Evolutionary conservation across 2,329 filamentous ascomycete species (phyloP), one percentile per base, ranked within the genome.

Genomic region (Curvularia hawaiiensis): DNA sequence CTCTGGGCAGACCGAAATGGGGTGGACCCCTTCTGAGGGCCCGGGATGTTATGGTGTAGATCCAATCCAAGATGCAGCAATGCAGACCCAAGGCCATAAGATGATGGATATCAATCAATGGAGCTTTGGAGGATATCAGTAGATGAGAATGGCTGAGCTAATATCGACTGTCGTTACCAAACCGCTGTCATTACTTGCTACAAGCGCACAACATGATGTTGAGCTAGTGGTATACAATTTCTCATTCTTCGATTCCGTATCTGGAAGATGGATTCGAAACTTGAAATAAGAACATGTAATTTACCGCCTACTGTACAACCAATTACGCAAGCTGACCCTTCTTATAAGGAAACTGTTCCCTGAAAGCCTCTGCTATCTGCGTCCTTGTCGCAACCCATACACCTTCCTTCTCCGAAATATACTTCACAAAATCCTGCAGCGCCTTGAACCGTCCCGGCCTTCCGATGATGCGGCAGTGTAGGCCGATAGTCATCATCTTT

Each of bases 331-430:
- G 60, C 47, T 76, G 69, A 0, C 78, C 78, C 65, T 77, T 79
- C 70, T 76, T 76, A 58, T 83, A 83, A 0, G 82, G 82, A 59
- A 79, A 83, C 54, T 80, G 76, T 54, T 75, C 70, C 59, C 74
- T 78, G 54, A 83, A 84, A 3, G 78, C 72, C 62, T 82, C 77
- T 0, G 82, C 83, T 66, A 84, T 84, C 59, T 84, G 79, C 4
- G 77, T 82, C 57, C 82, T 74, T 4, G 80, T 84, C 3, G 82
- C 80, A 11, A 85, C 81, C 81, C 82, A 85, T 0, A 84, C 83
- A 44, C 82, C 79, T 46, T 83, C 80, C 65, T 85, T 84, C 49
- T 75, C 63, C 1, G 69, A 69, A 44, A 85, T 83, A 54, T 85
- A 84, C 56, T 84, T 79, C 1, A 84, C 79, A 65, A 84, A 84